Evolutionary conservation across 2,329 filamentous ascomycete species (phyloP), one percentile per base, ranked within the genome.

Genomic region (Didymella pinodella): DNA sequence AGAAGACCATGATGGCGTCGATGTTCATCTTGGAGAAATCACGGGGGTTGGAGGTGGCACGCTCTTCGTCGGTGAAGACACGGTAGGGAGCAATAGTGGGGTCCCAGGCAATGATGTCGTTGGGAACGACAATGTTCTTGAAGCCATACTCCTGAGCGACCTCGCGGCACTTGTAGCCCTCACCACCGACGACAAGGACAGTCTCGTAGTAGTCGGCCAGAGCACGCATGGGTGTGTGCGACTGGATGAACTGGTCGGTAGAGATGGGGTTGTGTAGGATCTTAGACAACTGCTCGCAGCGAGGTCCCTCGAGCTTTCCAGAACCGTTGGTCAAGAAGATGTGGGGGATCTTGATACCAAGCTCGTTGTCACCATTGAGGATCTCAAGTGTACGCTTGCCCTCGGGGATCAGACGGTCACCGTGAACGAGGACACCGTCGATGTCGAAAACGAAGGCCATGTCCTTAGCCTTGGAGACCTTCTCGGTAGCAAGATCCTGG

Each of bases 391-490:
- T 86, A 57, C 85, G 83, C 70, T 85, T 81, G 61, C 87, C 88
- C 78, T 90, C 85, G 41, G 87, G 87, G 63, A 91, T 91, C 58
- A 90, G 79, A 57, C 88, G 82, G 77, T 89, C 88, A 70, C 88
- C 88, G 77, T 91, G 89, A 56, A 91, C 89, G 25, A 92, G 82
- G 58, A 92, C 89, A 80, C 89, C 90, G 69, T 92, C 87, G 62
- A 89, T 88, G 75, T 93, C 90, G 72, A 93, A 93, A 69, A 88
- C 90, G 65, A 93, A 93, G 7, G 88, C 88, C 88, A 92, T 91
- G 80, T 92, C 88, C 83, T 92, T 92, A 58, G 88, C 89, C 57
- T 84, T 84, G 29, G 79, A 79, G 16, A 90, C 89, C 80, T 90
- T 90, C 67, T 88, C 84, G 56, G 83, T 77, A 66, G 85, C 82